A percentile compares a stretch with the other conserved stretches of the same genome.
Evolutionary conservation across 805 yeast species (phyloP).

Genomic region (Candida stauntonica): DNA sequence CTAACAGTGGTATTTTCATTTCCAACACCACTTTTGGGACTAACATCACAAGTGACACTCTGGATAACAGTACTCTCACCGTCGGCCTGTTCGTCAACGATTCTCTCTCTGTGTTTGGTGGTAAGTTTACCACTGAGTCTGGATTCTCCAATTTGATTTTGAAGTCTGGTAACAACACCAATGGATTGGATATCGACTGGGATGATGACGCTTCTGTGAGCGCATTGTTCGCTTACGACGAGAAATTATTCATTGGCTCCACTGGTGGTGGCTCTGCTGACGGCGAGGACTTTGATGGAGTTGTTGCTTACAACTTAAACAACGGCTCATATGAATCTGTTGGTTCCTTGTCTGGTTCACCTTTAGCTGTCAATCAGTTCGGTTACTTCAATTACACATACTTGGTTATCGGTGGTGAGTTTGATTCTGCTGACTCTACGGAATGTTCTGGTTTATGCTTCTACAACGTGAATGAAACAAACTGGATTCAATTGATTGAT

Average conservation of each 20-base stretch:
- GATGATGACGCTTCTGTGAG: constrained; percentile 19
- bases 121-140: constrained; percentile 38
- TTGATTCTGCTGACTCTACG: constrained; percentile 51
- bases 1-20: constrained; percentile 18
- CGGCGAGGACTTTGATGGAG: constrained; percentile 34
- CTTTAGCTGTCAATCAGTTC: constrained; percentile 37
- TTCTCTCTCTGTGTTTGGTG: constrained; percentile 54
- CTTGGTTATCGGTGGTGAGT: constrained; percentile 72
- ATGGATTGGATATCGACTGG: constrained; percentile 28
- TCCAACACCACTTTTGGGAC: constrained; percentile 12
- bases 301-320: constrained; percentile 49
- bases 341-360: constrained; percentile 23
- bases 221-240: constrained; percentile 15
- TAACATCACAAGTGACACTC: constrained; percentile 18
- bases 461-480: constrained; percentile 47
- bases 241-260: constrained; percentile 39
- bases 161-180: constrained; percentile 24
- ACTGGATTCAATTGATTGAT: constrained; percentile 46
- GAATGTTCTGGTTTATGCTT: constrained; percentile 64
- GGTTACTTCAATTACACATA: constrained; percentile 31
- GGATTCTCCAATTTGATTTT: constrained; percentile 23
- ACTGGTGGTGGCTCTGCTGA: constrained; percentile 34
- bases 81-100: constrained; percentile 43
- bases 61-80: constrained; percentile 24
- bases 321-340: constrained; percentile 22